phyloP scores from a whole-genome alignment of 306 rosid genomes.

The Ceratonia siliqua region DNA sequence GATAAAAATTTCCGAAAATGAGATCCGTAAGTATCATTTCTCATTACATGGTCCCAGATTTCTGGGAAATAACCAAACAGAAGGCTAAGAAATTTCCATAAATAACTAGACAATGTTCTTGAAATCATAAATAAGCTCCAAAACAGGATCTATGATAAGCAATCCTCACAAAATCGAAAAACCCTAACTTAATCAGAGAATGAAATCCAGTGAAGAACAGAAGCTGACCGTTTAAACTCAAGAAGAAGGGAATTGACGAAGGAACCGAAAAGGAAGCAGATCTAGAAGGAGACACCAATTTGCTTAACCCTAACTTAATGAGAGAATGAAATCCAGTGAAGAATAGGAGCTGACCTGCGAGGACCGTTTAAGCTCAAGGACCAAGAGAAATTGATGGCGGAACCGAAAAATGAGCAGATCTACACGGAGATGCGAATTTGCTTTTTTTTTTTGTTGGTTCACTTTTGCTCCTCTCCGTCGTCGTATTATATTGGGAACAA shows the following conservation, averaged over 20 bases:
- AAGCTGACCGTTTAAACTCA: too few species aligned
- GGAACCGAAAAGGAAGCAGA: neutral
- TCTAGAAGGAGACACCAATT: too few species aligned
- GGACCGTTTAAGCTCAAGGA: slow-evolving; percentile 7
- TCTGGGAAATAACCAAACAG: neutral
- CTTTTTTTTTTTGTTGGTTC: too few species aligned
- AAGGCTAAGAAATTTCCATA: neutral
- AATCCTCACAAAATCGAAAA: slow-evolving; percentile 14
- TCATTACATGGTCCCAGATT: neutral
- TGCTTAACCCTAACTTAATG: neutral
- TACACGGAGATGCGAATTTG: neutral
- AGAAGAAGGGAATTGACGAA: neutral
- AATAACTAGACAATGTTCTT: neutral
- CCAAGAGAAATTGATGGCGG: slow-evolving; percentile 39
- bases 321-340: neutral
- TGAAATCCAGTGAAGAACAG: neutral
- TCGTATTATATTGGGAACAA: too few species aligned
- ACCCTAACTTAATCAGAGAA: slow-evolving; percentile 19
- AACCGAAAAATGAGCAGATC: slow-evolving; percentile 49
- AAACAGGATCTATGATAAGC: slow-evolving; percentile 22
- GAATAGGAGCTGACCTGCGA: slow-evolving; percentile 52
- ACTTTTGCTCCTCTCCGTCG: too few species aligned
- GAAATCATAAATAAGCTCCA: neutral
- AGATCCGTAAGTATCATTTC: neutral
- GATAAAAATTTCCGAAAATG: neutral